phyloP scores from a whole-genome alignment of 441 rosid species.

The Euphorbia schlechtendalii region DNA sequence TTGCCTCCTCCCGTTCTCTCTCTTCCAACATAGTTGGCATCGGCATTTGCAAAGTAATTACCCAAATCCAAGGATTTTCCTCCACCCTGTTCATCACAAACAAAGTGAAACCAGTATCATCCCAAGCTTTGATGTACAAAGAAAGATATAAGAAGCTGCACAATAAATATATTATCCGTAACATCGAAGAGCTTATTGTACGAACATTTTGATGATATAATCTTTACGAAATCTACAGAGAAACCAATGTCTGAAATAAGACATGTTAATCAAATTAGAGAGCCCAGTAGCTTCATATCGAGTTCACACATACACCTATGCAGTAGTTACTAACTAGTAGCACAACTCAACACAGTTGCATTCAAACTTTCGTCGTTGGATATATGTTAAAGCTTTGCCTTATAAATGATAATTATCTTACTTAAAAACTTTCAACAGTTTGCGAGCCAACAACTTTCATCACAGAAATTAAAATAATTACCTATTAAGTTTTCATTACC shows the following conservation, averaged over 20 bases:
- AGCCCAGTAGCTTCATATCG: not conserved
- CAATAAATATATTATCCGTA: not conserved
- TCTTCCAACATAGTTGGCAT: conserved; percentile 42
- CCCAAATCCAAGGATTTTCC: conserved; percentile 60
- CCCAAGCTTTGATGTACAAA: not conserved
- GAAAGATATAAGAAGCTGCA: not conserved
- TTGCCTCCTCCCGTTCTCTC: conserved; percentile 41
- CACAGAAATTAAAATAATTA: not conserved
- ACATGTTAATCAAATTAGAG: not conserved
- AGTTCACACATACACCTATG: not conserved
- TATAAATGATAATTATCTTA: not conserved
- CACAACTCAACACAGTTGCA: not conserved
- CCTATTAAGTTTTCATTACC: not conserved
- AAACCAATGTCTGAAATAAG: not conserved
- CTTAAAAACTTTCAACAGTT: not conserved
- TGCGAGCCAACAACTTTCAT: not conserved
- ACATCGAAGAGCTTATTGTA: not conserved
- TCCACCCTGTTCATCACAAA: conserved; percentile 46
- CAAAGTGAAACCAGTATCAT: conserved; percentile 8
- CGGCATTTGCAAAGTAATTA: conserved; percentile 68
- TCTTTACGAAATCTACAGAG: not conserved
- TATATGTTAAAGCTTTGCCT: not conserved
- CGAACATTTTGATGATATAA: not conserved
- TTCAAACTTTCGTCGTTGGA: not conserved
- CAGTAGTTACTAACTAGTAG: not conserved